phyloP scores from a whole-genome alignment of 768 basidiomycete species.

The Collybia sp. region DNA sequence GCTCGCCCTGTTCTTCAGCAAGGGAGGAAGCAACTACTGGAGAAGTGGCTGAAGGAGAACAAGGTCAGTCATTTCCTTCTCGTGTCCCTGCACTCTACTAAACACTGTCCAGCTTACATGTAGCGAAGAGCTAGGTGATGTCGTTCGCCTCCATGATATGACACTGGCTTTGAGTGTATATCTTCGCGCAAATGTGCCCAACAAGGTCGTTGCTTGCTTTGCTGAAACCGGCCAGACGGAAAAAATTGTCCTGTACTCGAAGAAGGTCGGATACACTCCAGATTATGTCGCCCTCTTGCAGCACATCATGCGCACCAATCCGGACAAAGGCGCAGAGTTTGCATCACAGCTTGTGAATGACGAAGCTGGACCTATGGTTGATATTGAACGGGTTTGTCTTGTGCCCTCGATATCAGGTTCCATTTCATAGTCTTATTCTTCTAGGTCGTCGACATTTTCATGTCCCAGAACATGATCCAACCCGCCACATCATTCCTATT shows the following conservation, averaged over 20 bases:
- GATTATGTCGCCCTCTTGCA: conserved; percentile 92
- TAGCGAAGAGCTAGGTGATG: conserved; percentile 96
- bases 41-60: conserved; percentile 99
- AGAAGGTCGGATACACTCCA: conserved; percentile 92
- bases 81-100: not conserved
- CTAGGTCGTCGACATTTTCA: conserved; percentile 96
- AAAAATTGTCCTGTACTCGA: conserved; percentile 96
- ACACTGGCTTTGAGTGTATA: conserved; percentile 97
- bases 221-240: conserved; percentile 98
- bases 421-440: conserved; percentile 1
- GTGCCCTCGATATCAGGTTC: not conserved
- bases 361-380: conserved; percentile 87
- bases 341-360: conserved; percentile 94
- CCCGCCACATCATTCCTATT: conserved; percentile 97
- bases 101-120: conserved; percentile 75
- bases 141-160: conserved; percentile 93
- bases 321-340: conserved; percentile 98
- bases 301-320: conserved; percentile 93
- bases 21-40: conserved; percentile 92
- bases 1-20: conserved; percentile 95
- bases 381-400: conserved; percentile 76
- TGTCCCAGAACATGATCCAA: conserved; percentile 99
- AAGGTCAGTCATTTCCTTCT: conserved; percentile 51
- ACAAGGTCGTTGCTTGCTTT: conserved; percentile 99
- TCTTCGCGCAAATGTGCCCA: conserved; percentile 94